Percentiles rank a stretch among this genome's conserved stretches.
phyloP scores from a whole-genome alignment of 495 filamentous ascomycete genomes.

The Xylaria telfairii region DNA sequence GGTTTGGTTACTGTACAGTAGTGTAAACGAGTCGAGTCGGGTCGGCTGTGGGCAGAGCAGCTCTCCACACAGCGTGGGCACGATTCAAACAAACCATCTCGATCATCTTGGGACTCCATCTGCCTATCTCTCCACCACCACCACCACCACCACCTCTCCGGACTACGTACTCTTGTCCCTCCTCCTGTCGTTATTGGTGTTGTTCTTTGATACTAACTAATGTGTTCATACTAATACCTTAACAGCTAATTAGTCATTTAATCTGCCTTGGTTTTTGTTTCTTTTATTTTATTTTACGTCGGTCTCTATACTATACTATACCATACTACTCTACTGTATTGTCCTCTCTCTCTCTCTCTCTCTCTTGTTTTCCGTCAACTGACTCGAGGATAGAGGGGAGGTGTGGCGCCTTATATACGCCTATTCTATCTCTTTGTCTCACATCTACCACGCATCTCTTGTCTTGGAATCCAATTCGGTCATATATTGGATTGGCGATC shows the following conservation, averaged over 20 bases:
- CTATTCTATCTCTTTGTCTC: constrained; percentile 25
- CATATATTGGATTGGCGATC: constrained; percentile 29
- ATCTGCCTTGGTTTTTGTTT: constrained; percentile 32
- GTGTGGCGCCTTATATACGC: constrained; percentile 19
- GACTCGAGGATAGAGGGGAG: constrained; percentile 4
- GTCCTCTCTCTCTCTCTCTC: background rate
- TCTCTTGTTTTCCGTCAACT: constrained; percentile 7
- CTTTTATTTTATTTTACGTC: constrained; percentile 25
- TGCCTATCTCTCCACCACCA: constrained; percentile 12
- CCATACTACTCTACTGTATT: too few relatives aligned
- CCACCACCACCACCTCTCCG: background rate
- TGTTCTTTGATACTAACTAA: constrained; percentile 24
- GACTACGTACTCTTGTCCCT: constrained; percentile 2
- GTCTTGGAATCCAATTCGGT: constrained; percentile 39
- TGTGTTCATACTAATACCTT: constrained; percentile 24
- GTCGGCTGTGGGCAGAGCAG: too few relatives aligned
- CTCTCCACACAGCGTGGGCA: constrained; percentile 19
- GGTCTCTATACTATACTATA: background rate
- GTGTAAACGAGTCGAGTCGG: constrained; percentile 4
- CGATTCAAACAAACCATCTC: constrained; percentile 19
- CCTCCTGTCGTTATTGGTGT: constrained; percentile 26
- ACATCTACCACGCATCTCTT: constrained; percentile 28
- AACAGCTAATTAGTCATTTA: constrained; percentile 33
- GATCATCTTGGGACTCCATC: constrained; percentile 3
- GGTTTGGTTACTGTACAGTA: too few relatives aligned